Conservation (phyloP, 306 rosid species). For the Ormosia emarginata region DNA sequence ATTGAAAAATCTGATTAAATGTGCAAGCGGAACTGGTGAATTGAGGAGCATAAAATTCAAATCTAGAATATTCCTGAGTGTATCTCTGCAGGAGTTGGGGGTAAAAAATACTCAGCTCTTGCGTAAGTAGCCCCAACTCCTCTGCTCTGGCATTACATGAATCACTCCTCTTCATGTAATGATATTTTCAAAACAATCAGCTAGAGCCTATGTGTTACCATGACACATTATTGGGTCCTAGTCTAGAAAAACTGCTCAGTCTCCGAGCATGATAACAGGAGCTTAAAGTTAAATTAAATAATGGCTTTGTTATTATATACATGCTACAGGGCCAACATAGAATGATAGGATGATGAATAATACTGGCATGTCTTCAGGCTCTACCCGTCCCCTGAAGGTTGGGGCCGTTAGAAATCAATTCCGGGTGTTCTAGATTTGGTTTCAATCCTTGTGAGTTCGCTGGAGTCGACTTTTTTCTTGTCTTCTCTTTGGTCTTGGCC, state of each 20-base stretch:
- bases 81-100: not conserved
- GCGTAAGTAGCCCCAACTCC: conserved; percentile 3
- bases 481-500: conserved; percentile 33
- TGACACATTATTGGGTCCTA: conserved; percentile 23
- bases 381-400: not conserved
- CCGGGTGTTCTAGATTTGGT: not conserved
- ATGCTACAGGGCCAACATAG: conserved; percentile 22
- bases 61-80: not conserved
- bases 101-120: not conserved
- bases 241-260: conserved; percentile 24
- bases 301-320: conserved; percentile 22
- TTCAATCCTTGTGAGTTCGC: not conserved
- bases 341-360: conserved; percentile 6
- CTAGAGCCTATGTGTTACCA: conserved; percentile 22
- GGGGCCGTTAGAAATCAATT: not conserved
- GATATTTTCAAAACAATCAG: not conserved
- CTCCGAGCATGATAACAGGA: conserved; percentile 20
- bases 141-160: not conserved
- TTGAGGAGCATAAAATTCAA: not conserved
- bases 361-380: conserved; percentile 23
- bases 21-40: not conserved
- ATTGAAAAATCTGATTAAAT: conserved; percentile 3
- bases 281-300: conserved; percentile 2
- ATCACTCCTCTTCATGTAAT: not conserved
- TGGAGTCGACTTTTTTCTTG: not conserved